phyloP scores from a whole-genome alignment of 371 early-diverging fungal species.

The Lichtheimia corymbifera region DNA sequence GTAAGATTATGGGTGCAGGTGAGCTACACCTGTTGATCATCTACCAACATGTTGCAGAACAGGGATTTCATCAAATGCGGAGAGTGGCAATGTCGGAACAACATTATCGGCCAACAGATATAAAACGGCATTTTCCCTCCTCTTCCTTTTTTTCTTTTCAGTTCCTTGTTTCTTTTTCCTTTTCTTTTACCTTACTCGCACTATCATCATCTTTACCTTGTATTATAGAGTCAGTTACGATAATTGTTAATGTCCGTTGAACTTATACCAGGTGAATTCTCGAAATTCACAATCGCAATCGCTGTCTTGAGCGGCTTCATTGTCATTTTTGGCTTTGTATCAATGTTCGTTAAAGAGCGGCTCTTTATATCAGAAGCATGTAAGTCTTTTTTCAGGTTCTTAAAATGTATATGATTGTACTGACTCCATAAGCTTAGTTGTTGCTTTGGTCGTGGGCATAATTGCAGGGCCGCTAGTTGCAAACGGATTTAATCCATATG shows the following conservation, averaged over 20 bases:
- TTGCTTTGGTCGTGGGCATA: slow-evolving; percentile 89
- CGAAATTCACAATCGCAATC: slow-evolving; percentile 50
- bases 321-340: slow-evolving; percentile 84
- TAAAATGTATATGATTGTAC: background rate
- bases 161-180: slow-evolving; percentile 3
- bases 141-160: slow-evolving; percentile 1
- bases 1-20: too few relatives aligned
- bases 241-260: slow-evolving; percentile 17
- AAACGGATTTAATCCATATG: slow-evolving; percentile 63
- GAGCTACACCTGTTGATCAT: too few relatives aligned
- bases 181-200: background rate
- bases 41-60: too few relatives aligned
- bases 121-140: background rate
- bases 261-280: slow-evolving; percentile 51
- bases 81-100: too few relatives aligned
- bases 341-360: slow-evolving; percentile 88
- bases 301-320: slow-evolving; percentile 83
- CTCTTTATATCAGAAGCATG: slow-evolving; percentile 91
- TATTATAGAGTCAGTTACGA: background rate
- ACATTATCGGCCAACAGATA: too few relatives aligned
- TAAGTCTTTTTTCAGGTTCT: slow-evolving; percentile 39
- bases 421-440: slow-evolving; percentile 44
- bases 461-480: slow-evolving; percentile 76
- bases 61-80: too few relatives aligned
- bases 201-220: slow-evolving; percentile 1